Base-by-base conservation (phyloP, 306 rosid genomes). In the Cucurbita maxima region DNA sequence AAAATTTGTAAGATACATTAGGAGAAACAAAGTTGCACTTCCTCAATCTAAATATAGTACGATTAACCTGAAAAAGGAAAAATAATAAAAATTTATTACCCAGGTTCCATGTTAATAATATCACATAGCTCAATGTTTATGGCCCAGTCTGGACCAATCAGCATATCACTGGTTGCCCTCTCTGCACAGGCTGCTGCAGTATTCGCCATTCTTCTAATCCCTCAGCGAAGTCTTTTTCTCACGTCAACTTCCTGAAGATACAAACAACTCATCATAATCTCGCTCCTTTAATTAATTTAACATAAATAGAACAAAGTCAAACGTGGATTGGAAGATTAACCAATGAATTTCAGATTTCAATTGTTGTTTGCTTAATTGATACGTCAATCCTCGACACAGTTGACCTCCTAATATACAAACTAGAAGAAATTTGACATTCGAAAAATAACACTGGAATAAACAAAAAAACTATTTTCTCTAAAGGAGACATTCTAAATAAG, bases 111-210 rank as follows among this genome's bases (percentile, higher is more conserved):
- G 58, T 91, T 95, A 75, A 91, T 89, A 75, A 91, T 83, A 83
- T 95, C 99, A 58, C 99, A 95, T 59, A 95, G 74, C 80, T 95
- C 99, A 14, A 95, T 86, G 81, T 95, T 95, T 64, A 95, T 75
- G 40, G 97, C 97, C 99, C 97, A 95, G 80, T 95, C 97, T 1
- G 99, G 97, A 76, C 96, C 96, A 40, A 85, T 89, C 82, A 95
- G 86, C 96, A 91, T 83, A 76, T 95, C 99, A 80, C 89, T 95
- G 1, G 97, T 95, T 44, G 97, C 97, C 86, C 96, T 95, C 84
- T 95, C 96, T 10, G 92, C 96, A 74, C 87, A 91, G 25, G 96
- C 83, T 48, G 90, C 92, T 13, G 91, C 97, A 75, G 85, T 81
- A 75, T 82, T 83, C 72, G 96, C 89, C 99, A 91, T 95, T 78